Base-by-base conservation (phyloP, 805 yeast genomes). In the Cyberlindnera maclurae region DNA sequence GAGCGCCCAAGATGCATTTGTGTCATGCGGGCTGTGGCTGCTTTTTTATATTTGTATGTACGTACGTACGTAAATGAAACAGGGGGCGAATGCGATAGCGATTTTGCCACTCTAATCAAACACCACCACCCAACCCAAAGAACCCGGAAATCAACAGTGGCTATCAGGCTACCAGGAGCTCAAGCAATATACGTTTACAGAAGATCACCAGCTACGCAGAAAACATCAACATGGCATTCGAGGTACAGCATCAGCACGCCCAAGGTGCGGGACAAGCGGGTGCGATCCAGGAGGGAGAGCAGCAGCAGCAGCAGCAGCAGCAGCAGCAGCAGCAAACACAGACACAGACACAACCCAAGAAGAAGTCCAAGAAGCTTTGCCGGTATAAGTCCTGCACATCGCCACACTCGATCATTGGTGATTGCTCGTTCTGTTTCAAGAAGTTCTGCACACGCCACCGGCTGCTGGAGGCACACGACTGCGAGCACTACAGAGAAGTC, bases 391-490 rank as follows among this genome's bases (percentile, higher is more conserved):
- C 42, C 12, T 55, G 59, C 35, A 43, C 54, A 1, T 43, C 49
- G 4, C 49, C 58, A 54, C 44, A 64, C 73, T 27, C 61, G 63
- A 33, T 77, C 75, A 15, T 78, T 34, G 85, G 85, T 18, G 79
- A 75, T 47, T 78, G 85, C 50, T 64, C 69, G 34, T 76, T 73
- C 51, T 78, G 85, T 55, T 67, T 67, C 40, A 81, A 81, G 40
- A 75, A 75, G 56, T 78, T 73, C 51, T 78, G 85, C 50, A 77
- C 83, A 11, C 75, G 73, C 50, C 85, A 78, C 61, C 63, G 85
- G 40, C 60, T 78, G 41, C 59, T 78, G 45, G 85, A 78, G 56
- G 73, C 74, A 49, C 85, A 78, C 55, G 52, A 63, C 43, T 78
- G 85, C 52, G 67, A 66, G 32, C 82, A 79, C 18, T 68, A 78